These are phyloP conservation scores for Reutealis trisperma DNA, from an alignment of 345 rosid genomes.

Conservation along the genomic window DNA sequence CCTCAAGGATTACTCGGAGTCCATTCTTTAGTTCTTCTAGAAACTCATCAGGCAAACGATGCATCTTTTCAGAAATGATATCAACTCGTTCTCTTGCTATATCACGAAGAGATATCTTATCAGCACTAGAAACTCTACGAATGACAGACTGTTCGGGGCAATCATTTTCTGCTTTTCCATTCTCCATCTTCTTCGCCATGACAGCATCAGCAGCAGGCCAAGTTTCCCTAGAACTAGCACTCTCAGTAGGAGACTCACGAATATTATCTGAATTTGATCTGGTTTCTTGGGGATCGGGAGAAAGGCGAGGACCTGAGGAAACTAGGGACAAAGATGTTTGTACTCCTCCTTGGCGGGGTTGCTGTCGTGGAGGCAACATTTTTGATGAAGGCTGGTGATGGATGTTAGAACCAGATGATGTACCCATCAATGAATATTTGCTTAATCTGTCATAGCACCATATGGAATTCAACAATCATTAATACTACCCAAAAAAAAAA, in stretches of 20 bases:
- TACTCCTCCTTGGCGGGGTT: conserved; percentile 57
- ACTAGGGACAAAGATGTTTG: conserved; percentile 70
- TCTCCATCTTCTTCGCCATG: conserved; percentile 63
- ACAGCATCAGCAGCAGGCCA: conserved; percentile 80
- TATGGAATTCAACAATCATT: background rate
- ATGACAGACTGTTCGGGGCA: conserved; percentile 67
- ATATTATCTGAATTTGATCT: conserved; percentile 69
- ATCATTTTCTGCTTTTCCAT: conserved; percentile 65
- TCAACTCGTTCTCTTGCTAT: conserved; percentile 91
- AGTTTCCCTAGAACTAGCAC: conserved; percentile 94
- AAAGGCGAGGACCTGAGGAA: conserved; percentile 63
- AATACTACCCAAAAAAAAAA: background rate
- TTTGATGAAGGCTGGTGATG: conserved; percentile 56
- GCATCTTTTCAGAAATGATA: conserved; percentile 72
- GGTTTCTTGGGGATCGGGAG: conserved; percentile 59
- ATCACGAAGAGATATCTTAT: conserved; percentile 77
- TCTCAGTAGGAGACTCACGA: conserved; percentile 94
- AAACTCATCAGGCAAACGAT: conserved; percentile 66
- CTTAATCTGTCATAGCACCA: conserved; percentile 1
- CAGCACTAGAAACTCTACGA: conserved; percentile 61
- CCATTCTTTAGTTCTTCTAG: conserved; percentile 78
- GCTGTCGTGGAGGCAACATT: conserved; percentile 94
- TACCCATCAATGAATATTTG: conserved; percentile 55
- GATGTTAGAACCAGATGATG: conserved; percentile 88
- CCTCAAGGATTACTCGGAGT: conserved; percentile 77